Evolutionary conservation across 2,329 filamentous ascomycete species (phyloP), one percentile per base, ranked within the genome.

Genomic region (Ascochyta fabae): DNA sequence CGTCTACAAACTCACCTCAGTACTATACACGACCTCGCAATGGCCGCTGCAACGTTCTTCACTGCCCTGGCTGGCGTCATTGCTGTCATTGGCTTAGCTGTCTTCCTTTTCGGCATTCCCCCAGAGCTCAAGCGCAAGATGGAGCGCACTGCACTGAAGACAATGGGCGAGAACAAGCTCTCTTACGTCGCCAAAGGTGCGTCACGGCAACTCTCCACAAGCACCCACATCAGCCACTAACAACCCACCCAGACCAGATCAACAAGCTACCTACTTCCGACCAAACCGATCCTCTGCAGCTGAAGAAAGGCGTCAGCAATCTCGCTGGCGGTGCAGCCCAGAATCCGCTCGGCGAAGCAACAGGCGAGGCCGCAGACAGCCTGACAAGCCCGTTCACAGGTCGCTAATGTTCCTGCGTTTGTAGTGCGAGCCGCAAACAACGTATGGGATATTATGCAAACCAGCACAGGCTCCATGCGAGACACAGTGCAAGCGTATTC

Each of bases 81-180:
- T 43, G 73, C 72, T 38, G 41, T 75, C 39, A 52, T 75, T 24
- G 71, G 69, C 35, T 71, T 73, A 24, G 78, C 76, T 56, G 61
- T 81, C 63, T 80, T 78, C 67, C 59, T 81, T 59, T 80, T 81
- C 65, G 80, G 80, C 42, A 78, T 82, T 48, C 78, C 80, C 2
- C 75, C 77, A 0, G 76, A 79, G 57, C 60, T 77, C 52, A 81
- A 82, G 70, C 77, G 78, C 51, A 73, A 77, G 58, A 67, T 81
- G 58, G 78, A 82, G 61, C 71, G 76, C 27, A 70, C 77, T 50
- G 80, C 79, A 4, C 71, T 82, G 35, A 70, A 80, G 60, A 80
- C 79, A n/a, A 81, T 82, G 79, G 80, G 80, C 56, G 79, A 82
- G 65, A 82, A 82, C 71, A 81, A 82, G 64, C 72, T 75, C 59